These are phyloP conservation scores for Myriosclerotinia duriaeana DNA, from an alignment of 2,329 filamentous ascomycete genomes.

Conservation along the genomic window DNA sequence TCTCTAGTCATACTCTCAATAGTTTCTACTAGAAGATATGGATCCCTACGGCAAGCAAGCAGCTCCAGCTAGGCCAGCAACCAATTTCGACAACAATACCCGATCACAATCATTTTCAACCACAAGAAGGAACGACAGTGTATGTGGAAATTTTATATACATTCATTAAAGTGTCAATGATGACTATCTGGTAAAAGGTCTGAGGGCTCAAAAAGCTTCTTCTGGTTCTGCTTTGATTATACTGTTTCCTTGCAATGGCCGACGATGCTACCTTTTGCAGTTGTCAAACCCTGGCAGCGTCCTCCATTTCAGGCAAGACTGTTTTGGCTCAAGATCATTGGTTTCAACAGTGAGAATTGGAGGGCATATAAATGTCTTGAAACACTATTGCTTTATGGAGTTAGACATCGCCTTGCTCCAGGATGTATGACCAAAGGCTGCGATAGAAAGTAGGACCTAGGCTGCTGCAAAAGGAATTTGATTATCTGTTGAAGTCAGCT, in stretches of 20 bases:
- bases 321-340: slow-evolving; percentile 36
- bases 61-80: slow-evolving; percentile 12
- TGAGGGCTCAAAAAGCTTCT: slow-evolving; percentile 48
- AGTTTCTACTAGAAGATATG: slow-evolving; percentile 5
- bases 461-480: neutral
- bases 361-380: slow-evolving; percentile 37
- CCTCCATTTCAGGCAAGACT: slow-evolving; percentile 39
- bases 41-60: neutral
- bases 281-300: slow-evolving; percentile 30
- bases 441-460: slow-evolving; percentile 47
- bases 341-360: slow-evolving; percentile 34
- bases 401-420: slow-evolving; percentile 47
- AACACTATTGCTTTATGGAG: slow-evolving; percentile 53
- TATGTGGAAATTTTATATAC: slow-evolving; percentile 23
- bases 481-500: slow-evolving; percentile 25
- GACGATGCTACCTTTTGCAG: slow-evolving; percentile 33
- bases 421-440: slow-evolving; percentile 59
- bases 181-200: slow-evolving; percentile 66
- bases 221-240: slow-evolving; percentile 47
- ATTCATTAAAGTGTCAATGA: slow-evolving; percentile 45
- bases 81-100: neutral
- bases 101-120: slow-evolving; percentile 6
- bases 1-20: neutral
- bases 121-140: slow-evolving; percentile 3
- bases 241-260: slow-evolving; percentile 25